phyloP scores from a whole-genome alignment of 371 early-diverging fungal species.

The Zopfochytrium polystomum region DNA sequence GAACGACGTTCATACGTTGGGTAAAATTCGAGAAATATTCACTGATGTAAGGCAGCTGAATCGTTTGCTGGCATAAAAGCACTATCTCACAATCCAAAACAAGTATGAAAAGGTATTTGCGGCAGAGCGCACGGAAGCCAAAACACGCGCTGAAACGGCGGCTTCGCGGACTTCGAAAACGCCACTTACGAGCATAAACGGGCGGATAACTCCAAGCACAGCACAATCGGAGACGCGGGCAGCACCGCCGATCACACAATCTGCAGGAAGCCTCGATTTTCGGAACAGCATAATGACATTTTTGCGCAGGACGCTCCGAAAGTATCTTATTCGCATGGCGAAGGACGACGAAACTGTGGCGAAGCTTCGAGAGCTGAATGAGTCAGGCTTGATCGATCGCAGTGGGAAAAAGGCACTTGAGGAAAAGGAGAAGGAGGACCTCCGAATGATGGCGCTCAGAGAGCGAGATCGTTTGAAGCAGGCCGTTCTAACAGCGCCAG shows the following conservation, averaged over 20 bases:
- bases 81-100: too few relatives aligned
- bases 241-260: constrained; percentile 2
- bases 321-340: constrained; percentile 29
- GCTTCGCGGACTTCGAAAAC: too few relatives aligned
- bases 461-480: constrained; percentile 6
- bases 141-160: constrained; percentile 1
- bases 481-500: not conserved
- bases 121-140: too few relatives aligned
- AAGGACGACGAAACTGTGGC: constrained; percentile 29
- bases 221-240: too few relatives aligned
- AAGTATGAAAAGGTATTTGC: too few relatives aligned
- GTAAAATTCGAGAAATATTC: not conserved
- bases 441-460: constrained; percentile 3
- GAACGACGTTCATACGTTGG: not conserved
- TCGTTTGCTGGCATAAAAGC: too few relatives aligned
- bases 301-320: constrained; percentile 28
- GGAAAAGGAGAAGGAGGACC: constrained; percentile 22
- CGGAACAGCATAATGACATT: constrained; percentile 28
- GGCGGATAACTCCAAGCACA: too few relatives aligned
- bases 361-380: constrained; percentile 32
- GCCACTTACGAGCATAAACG: not conserved
- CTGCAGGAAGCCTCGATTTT: not conserved
- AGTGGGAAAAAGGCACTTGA: constrained; percentile 7
- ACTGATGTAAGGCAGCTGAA: too few relatives aligned
- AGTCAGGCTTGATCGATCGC: constrained; percentile 30